phyloP scores from a whole-genome alignment of 345 rosid species.

The Hypericum androsaemum region DNA sequence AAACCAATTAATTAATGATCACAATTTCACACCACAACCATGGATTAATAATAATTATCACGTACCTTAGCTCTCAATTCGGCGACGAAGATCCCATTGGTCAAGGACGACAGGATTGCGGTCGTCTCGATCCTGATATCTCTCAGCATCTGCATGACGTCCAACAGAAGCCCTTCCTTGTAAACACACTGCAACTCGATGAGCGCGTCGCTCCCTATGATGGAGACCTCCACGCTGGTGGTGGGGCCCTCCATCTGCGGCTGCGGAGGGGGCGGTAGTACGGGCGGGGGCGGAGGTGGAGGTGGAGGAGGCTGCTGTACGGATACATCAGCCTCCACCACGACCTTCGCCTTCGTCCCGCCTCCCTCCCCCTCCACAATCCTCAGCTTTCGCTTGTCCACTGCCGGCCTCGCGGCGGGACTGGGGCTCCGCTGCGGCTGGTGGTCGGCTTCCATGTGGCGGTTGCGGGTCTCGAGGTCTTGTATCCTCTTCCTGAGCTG shows the following conservation, averaged over 20 bases:
- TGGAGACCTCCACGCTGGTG: conserved; percentile 71
- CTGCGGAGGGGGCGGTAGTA: neutral
- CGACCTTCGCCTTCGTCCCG: conserved; percentile 33
- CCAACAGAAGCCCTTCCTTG: conserved; percentile 69
- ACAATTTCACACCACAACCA: neutral
- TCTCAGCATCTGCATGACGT: conserved; percentile 64
- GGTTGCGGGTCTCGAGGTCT: conserved; percentile 54
- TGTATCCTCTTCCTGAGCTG: conserved; percentile 71
- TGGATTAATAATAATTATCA: neutral
- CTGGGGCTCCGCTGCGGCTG: conserved; percentile 27
- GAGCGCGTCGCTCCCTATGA: conserved; percentile 76
- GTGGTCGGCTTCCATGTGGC: conserved; percentile 42
- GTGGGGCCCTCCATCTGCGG: conserved; percentile 5
- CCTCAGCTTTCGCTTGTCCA: conserved; percentile 49
- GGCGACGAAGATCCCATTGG: conserved; percentile 40
- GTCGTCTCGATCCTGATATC: conserved; percentile 66
- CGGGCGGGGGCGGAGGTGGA: conserved; percentile 1
- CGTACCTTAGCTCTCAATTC: conserved; percentile 87
- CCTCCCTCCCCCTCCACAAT: conserved; percentile 32
- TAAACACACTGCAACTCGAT: conserved; percentile 68
- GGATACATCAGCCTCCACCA: conserved; percentile 10
- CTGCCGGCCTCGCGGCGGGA: conserved; percentile 16
- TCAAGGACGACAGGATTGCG: conserved; percentile 52
- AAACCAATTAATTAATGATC: neutral
- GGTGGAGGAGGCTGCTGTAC: neutral